Conservation (phyloP, 176 grass and related monocot genomes). For the Eragrostis curvula region DNA sequence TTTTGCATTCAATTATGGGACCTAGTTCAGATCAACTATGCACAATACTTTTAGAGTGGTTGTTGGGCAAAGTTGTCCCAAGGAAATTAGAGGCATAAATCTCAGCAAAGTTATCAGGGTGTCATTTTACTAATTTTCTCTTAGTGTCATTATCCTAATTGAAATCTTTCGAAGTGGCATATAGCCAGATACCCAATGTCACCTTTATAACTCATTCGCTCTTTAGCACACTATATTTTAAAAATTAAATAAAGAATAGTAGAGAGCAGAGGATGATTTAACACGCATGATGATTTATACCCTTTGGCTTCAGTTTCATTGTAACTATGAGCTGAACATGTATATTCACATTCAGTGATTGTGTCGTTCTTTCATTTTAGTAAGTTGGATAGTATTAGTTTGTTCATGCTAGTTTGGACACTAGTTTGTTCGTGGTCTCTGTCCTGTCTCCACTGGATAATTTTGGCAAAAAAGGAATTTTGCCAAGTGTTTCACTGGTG, state of each 20-base stretch:
- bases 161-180: too few species aligned
- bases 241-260: background rate
- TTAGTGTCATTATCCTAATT: background rate
- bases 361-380: too few species aligned
- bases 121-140: background rate
- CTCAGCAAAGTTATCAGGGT: background rate
- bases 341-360: too few species aligned
- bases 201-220: background rate
- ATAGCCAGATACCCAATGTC: background rate
- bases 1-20: background rate
- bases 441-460: background rate
- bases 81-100: background rate
- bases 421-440: background rate
- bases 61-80: background rate
- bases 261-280: background rate
- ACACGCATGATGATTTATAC: background rate
- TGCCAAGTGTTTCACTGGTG: background rate
- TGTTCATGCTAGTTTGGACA: background rate
- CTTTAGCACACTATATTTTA: background rate
- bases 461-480: constrained; percentile 6
- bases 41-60: background rate
- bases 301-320: background rate
- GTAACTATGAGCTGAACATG: too few species aligned
- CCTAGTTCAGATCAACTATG: background rate
- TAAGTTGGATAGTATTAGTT: too few species aligned